Base-by-base conservation (phyloP, 1,284 basidiomycete genomes). In the Trichosporon inkin region DNA sequence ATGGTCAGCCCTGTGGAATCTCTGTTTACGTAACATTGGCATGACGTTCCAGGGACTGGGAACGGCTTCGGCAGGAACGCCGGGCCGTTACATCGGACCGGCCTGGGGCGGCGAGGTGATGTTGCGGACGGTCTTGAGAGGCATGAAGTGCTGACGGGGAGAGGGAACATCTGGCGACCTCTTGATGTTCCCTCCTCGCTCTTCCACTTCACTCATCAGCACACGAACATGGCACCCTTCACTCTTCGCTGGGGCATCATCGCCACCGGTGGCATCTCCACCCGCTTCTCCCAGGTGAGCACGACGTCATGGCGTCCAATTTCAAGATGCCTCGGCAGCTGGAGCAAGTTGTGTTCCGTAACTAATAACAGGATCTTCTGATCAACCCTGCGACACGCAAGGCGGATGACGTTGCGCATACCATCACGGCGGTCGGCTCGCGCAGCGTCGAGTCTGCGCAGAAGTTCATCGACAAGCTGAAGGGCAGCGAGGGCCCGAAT, bases 371-470 rank as follows among this genome's bases (percentile, higher is more conserved):
- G 70, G 71, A 74, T 55, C 65, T 73, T 3, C 65, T 74, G 20
- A 64, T 68, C 51, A 61, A 71, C 63, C 67, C 70, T 3, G 58
- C 65, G 16, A 67, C 69, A 16, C 88, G 91, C 22, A 79, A 80
- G 52, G 86, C 86, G 5, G 73, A 81, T 28, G 92, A 95, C 72
- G 82, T 95, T 10, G 75, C 81, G 3, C 92, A 95, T 78, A 84
- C 85, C 69, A 81, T 95, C 49, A 81, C 80, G 10, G 91, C 89
- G 2, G 87, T 93, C 22, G 90, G 89, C 8, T 94, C 92, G 24
- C 85, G 90, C 40, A 85, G 79, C 47, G 77, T 84, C 16, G 81
- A 83, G 22, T 88, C 85, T 47, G 92, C 92, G 4, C 78, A 85
- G 61, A 81, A 83, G 38, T 94, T 94, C 73, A 85, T 92, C 68